phyloP scores from a whole-genome alignment of 2,329 filamentous ascomycete genomes.

The Stromatinia cepivora region DNA sequence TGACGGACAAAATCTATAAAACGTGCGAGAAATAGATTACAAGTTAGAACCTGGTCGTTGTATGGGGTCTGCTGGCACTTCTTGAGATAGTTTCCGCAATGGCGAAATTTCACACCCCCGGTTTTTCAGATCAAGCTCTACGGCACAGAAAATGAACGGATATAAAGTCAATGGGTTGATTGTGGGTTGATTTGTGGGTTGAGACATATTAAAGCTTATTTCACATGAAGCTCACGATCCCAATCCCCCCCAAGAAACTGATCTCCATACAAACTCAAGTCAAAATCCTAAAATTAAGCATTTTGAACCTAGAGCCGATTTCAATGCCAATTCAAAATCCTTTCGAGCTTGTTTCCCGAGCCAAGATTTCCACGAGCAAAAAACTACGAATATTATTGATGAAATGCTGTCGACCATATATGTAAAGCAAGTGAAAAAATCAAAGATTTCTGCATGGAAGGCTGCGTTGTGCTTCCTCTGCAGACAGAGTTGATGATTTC shows the following conservation, averaged over 20 bases:
- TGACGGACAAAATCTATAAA: slow-evolving; percentile 1
- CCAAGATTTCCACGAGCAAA: not conserved
- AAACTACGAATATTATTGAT: not conserved
- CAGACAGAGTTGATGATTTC: slow-evolving; percentile 19
- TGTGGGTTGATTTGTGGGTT: slow-evolving; percentile 12
- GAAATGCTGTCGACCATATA: not conserved
- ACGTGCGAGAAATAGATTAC: slow-evolving; percentile 9
- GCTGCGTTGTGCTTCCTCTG: slow-evolving; percentile 38
- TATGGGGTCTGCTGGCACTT: slow-evolving; percentile 21
- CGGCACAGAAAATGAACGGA: slow-evolving; percentile 7
- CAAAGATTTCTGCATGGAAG: slow-evolving; percentile 35
- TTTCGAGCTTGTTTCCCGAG: not conserved
- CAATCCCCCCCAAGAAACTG: not conserved
- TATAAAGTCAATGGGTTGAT: slow-evolving; percentile 9
- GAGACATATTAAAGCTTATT: slow-evolving; percentile 20
- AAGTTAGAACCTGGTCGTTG: not conserved
- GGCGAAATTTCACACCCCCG: slow-evolving; percentile 19
- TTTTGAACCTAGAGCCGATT: not conserved
- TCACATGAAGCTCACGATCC: slow-evolving; percentile 17
- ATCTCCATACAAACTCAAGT: not conserved
- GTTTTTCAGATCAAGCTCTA: slow-evolving; percentile 22
- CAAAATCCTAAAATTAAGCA: slow-evolving; percentile 7
- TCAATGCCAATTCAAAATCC: slow-evolving; percentile 2
- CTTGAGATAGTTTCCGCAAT: slow-evolving; percentile 24
- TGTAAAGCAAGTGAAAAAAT: slow-evolving; percentile 11